phyloP scores from a whole-genome alignment of 176 grass and related monocot genomes.

The Ananas comosus region DNA sequence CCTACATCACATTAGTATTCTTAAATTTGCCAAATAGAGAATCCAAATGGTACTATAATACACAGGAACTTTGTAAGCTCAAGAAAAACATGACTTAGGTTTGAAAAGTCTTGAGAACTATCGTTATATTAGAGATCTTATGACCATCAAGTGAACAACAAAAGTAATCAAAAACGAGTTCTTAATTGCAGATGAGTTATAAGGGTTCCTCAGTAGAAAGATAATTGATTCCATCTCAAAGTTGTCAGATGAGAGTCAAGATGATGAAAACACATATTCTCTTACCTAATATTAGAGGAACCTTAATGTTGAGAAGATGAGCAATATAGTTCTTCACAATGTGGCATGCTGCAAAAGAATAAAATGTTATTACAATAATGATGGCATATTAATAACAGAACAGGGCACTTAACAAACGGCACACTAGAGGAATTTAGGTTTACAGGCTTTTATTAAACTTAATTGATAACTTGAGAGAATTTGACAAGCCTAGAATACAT shows the following conservation, averaged over 20 bases:
- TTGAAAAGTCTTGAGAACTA: not conserved
- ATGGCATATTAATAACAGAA: not conserved
- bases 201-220: not conserved
- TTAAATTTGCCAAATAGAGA: not conserved
- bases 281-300: conserved; percentile 84
- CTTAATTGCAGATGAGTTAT: conserved; percentile 1
- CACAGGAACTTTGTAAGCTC: not conserved
- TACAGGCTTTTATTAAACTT: not conserved
- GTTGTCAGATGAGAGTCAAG: too few relatives aligned
- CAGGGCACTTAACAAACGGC: not conserved
- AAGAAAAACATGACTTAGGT: not conserved
- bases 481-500: not conserved
- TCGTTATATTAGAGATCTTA: not conserved
- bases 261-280: not conserved
- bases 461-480: not conserved
- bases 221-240: not conserved
- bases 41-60: not conserved
- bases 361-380: not conserved
- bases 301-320: conserved; percentile 57
- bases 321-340: conserved; percentile 91
- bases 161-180: not conserved
- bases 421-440: not conserved
- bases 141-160: too few relatives aligned
- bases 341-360: conserved; percentile 59
- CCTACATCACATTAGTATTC: conserved; percentile 31